Evolutionary conservation across 139 green algal species (phyloP).

Genomic region (Monoraphidium neglectum): DNA sequence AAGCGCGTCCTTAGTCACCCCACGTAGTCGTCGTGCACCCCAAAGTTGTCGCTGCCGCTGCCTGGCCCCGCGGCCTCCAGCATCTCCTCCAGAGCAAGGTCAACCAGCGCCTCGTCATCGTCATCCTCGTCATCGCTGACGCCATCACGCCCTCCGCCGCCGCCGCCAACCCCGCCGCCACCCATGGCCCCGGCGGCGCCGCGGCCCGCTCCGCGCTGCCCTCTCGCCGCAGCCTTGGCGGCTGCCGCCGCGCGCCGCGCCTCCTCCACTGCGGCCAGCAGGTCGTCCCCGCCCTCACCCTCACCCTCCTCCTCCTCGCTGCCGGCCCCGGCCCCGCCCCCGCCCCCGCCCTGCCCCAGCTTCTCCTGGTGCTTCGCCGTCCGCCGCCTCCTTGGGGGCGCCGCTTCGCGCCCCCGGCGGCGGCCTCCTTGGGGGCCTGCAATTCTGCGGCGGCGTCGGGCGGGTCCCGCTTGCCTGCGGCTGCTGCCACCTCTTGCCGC

Average conservation of each 20-base stretch:
- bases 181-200: not conserved
- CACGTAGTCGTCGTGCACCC: slow-evolving; percentile 4
- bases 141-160: not conserved
- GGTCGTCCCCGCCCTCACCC: too few relatives aligned
- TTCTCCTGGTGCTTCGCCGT: too few relatives aligned
- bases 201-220: not conserved
- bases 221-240: not conserved
- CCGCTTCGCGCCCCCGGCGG: not conserved
- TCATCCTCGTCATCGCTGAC: not conserved
- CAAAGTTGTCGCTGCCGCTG: not conserved
- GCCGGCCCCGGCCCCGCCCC: too few relatives aligned
- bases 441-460: too few relatives aligned
- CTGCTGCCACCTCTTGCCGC: too few relatives aligned
- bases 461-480: too few relatives aligned
- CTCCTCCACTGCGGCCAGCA: too few relatives aligned
- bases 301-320: too few relatives aligned
- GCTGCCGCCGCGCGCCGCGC: too few relatives aligned
- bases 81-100: slow-evolving; percentile 33
- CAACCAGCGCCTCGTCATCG: slow-evolving; percentile 21
- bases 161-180: not conserved
- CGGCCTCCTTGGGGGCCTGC: too few relatives aligned
- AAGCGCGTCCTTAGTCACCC: too few relatives aligned
- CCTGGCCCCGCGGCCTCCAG: slow-evolving; percentile 18
- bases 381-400: not conserved
- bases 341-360: too few relatives aligned